Evolutionary conservation across 768 basidiomycete species (phyloP).

Genomic region (Kwoniella bestiolae): DNA sequence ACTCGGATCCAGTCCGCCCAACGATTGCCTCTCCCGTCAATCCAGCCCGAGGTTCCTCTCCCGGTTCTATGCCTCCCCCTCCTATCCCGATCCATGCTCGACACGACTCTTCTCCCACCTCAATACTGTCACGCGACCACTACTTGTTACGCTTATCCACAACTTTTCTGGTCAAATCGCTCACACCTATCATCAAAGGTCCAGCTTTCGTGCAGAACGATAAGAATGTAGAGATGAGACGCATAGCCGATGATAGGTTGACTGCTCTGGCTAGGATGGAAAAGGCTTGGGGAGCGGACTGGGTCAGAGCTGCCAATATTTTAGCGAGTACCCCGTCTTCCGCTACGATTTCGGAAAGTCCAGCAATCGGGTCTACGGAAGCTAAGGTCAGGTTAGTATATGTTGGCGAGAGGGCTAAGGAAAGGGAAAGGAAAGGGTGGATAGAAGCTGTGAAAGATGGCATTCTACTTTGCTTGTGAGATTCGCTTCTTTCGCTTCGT

Average conservation of each 20-base stretch:
- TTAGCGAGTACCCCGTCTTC: slow-evolving; percentile 16
- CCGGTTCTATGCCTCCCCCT: slow-evolving; percentile 14
- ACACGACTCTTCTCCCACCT: slow-evolving; percentile 17
- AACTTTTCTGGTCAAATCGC: slow-evolving; percentile 42
- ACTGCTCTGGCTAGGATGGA: slow-evolving; percentile 70
- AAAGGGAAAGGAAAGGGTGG: slow-evolving; percentile 74
- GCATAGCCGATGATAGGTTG: slow-evolving; percentile 67
- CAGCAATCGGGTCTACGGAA: slow-evolving; percentile 58
- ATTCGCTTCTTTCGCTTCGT: slow-evolving; percentile 41
- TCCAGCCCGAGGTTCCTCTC: not conserved
- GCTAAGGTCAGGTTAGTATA: slow-evolving; percentile 47
- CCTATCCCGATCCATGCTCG: slow-evolving; percentile 9
- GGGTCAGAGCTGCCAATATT: slow-evolving; percentile 55
- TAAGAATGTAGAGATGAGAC: slow-evolving; percentile 30
- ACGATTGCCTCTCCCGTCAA: not conserved
- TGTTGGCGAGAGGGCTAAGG: slow-evolving; percentile 64
- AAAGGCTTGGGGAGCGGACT: slow-evolving; percentile 73
- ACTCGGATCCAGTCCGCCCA: not conserved
- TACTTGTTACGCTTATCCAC: slow-evolving; percentile 46
- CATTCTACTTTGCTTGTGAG: slow-evolving; percentile 86
- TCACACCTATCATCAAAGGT: slow-evolving; percentile 39
- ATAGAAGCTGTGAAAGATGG: slow-evolving; percentile 80
- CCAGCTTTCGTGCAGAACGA: slow-evolving; percentile 29
- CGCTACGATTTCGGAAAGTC: not conserved
- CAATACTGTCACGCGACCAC: slow-evolving; percentile 39